Evolutionary conservation across 352 stramenopile genomes (phyloP), one percentile per base, ranked within the genome.

Genomic region (Globisporangium polare): DNA sequence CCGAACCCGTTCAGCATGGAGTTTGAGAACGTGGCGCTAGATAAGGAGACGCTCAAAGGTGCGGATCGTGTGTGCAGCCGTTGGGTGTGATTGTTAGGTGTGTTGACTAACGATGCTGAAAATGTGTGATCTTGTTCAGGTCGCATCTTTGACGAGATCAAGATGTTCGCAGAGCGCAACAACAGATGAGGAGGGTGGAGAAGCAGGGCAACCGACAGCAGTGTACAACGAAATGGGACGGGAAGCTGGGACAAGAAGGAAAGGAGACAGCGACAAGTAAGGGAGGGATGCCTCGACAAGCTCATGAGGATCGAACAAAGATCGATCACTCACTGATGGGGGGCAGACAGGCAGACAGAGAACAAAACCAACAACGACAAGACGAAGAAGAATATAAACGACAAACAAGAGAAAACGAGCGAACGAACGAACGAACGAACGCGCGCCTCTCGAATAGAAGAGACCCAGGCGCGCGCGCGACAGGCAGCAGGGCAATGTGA

Each of bases 11-110:
- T 95, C 56, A 73, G 82, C 56, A 96, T 96, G 87, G 85, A 94
- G 54, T 94, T 96, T 69, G 87, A 96, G 57, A 94, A 96, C 52
- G 83, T 94, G 18, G 80, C 73, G 35, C 61, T 96, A 31, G 81
- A 93, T 68, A 93, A 93, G 68, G 83, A 90, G 8, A 72, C 83
- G 27, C 63, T 96, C n/a, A 96, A 96, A 84, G 74, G 86, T 95
- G 62, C 20, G 67, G 43, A 46, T 41, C 27, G 39, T 72, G 46
- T 24, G 15, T 24, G 15, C 54, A 24, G 15, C 10, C 20, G 42
- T 68, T 62, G n/a, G n/a, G 22, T 51, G 29, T 46, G 15, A 6
- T 18, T 42, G 58, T 31, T 3, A 46, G 37, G 1, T 35, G 57
- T 39, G 33, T 18, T 39, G 41, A 37, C 39, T 57, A 12, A 46